A percentile compares a stretch with the other conserved stretches of the same genome.
phyloP scores from a whole-genome alignment of 495 filamentous ascomycete species.

The Aspergillus asperescens region DNA sequence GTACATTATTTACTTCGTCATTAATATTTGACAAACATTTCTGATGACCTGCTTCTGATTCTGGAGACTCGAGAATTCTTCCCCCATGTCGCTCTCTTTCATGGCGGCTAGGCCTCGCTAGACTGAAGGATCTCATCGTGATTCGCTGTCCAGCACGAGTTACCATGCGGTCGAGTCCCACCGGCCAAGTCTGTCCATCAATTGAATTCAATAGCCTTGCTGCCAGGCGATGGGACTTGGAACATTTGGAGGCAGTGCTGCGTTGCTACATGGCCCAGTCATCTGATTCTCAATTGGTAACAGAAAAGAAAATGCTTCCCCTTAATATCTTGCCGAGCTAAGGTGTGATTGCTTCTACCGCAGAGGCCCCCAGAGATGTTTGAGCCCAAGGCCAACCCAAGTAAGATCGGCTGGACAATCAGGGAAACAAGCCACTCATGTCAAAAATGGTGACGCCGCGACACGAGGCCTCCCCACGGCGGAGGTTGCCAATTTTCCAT shows the following conservation, averaged over 20 bases:
- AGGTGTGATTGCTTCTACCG: background rate
- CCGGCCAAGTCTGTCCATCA: background rate
- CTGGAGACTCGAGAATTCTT: too few species aligned
- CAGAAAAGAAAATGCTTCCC: background rate
- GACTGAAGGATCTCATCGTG: background rate
- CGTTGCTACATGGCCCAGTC: background rate
- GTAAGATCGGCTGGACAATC: conserved; percentile 1
- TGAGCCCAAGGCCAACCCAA: conserved; percentile 8
- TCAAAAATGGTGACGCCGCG: background rate
- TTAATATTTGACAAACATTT: too few species aligned
- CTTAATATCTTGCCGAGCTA: background rate
- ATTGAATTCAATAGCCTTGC: too few species aligned
- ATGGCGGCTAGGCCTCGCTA: background rate
- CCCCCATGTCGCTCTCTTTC: background rate
- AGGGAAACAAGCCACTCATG: background rate
- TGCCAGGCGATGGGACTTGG: background rate
- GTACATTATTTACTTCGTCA: too few species aligned
- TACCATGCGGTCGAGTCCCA: conserved; percentile 1
- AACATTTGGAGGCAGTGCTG: background rate
- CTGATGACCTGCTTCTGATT: background rate
- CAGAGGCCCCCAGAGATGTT: conserved; percentile 5
- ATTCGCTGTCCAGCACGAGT: conserved; percentile 4
- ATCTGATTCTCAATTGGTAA: background rate
- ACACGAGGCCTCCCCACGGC: background rate
- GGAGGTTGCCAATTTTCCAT: background rate